These are phyloP conservation scores for Fusarium sacchari DNA, from an alignment of 2,329 filamentous ascomycete species.

Conservation along the genomic window DNA sequence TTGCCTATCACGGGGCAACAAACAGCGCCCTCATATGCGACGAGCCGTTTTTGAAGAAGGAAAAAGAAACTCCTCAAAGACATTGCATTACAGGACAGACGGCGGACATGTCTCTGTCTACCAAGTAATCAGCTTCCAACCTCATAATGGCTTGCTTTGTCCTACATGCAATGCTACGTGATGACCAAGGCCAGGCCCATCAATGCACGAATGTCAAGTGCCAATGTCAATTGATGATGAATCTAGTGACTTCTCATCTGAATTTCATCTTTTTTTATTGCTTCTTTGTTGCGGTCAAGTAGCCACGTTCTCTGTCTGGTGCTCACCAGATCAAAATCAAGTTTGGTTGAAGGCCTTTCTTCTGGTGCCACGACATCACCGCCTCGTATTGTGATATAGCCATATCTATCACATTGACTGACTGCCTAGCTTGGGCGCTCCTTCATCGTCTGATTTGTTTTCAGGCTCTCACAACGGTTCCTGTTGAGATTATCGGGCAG, in stretches of 20 bases:
- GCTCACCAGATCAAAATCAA: slow-evolving; percentile 34
- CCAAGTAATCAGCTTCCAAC: background rate
- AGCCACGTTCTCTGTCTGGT: slow-evolving; percentile 3
- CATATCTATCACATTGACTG: slow-evolving; percentile 22
- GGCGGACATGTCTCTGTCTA: background rate
- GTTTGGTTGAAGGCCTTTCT: slow-evolving; percentile 22
- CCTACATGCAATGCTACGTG: slow-evolving; percentile 28
- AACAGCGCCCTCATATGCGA: slow-evolving; percentile 17
- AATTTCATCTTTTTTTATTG: background rate
- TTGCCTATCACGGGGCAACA: slow-evolving; percentile 29
- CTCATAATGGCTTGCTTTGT: slow-evolving; percentile 32
- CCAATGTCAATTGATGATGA: slow-evolving; percentile 14
- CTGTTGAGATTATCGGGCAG: slow-evolving; percentile 26
- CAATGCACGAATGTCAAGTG: slow-evolving; percentile 28
- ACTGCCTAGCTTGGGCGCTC: background rate
- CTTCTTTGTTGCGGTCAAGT: background rate
- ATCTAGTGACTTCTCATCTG: background rate
- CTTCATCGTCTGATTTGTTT: slow-evolving; percentile 20
- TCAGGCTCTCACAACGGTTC: slow-evolving; percentile 22
- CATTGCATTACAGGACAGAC: background rate
- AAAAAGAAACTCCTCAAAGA: slow-evolving; percentile 18
- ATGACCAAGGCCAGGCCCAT: slow-evolving; percentile 20
- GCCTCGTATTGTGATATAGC: slow-evolving; percentile 36
- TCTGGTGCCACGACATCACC: slow-evolving; percentile 39
- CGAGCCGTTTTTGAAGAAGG: slow-evolving; percentile 16